Evolutionary conservation across 2,329 filamentous ascomycete species (phyloP).

Genomic region (Graphilbum fragrans): DNA sequence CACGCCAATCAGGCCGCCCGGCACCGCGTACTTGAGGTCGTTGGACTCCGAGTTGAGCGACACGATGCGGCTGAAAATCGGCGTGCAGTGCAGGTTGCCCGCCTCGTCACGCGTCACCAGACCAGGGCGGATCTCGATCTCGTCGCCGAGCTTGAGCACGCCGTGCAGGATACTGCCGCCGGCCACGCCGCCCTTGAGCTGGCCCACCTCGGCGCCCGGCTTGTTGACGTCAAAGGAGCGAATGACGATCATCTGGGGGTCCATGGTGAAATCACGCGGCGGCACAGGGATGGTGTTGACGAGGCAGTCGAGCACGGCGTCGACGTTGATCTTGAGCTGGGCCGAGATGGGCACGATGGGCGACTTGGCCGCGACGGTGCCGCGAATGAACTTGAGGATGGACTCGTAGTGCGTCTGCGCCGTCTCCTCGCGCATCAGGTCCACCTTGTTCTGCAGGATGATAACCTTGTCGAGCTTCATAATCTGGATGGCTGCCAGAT

Average conservation of each 20-base stretch:
- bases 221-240: constrained; percentile 99
- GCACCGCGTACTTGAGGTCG: constrained; percentile 95
- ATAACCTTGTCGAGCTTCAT: constrained; percentile 99
- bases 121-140: constrained; percentile 98
- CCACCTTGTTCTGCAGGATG: constrained; percentile 99
- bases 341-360: constrained; percentile 96
- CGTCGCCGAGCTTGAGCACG: constrained; percentile 91
- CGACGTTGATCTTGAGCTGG: constrained; percentile 99
- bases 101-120: constrained; percentile 92
- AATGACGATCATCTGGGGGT: constrained; percentile 98
- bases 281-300: constrained; percentile 93
- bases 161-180: constrained; percentile 94
- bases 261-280: constrained; percentile 75
- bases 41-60: constrained; percentile 96
- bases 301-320: constrained; percentile 92
- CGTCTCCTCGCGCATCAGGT: constrained; percentile 92
- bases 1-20: constrained; percentile 94
- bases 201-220: constrained; percentile 95
- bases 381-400: constrained; percentile 95
- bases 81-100: constrained; percentile 89
- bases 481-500: constrained; percentile 97
- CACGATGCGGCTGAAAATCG: constrained; percentile 91
- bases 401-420: constrained; percentile 92
- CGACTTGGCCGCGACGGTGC: constrained; percentile 87
- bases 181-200: constrained; percentile 96